A percentile compares a stretch with the other conserved stretches of the same genome.
Evolutionary conservation across 805 yeast species (phyloP).

Genomic region (Wilhelminamyces savonicus): DNA sequence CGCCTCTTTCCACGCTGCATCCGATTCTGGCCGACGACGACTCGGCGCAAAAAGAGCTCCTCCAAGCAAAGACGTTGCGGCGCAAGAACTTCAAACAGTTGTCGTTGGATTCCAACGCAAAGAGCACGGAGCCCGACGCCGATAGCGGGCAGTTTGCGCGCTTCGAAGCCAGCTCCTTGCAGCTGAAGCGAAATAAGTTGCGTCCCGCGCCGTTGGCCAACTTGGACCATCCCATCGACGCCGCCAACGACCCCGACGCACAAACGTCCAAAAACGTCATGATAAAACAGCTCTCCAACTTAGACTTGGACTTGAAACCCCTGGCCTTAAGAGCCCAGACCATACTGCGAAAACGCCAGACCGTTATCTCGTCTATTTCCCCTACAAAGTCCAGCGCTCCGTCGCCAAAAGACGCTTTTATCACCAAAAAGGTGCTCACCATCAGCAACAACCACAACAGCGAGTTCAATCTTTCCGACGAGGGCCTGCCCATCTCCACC

Average conservation of each 20-base stretch:
- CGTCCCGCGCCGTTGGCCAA: conserved; percentile 4
- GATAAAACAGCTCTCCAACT: conserved; percentile 20
- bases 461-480: background rate
- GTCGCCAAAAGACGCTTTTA: conserved; percentile 4
- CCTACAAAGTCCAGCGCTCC: conserved; percentile 28
- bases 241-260: conserved; percentile 16
- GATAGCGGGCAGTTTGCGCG: background rate
- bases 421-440: conserved; percentile 3
- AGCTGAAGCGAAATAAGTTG: conserved; percentile 13
- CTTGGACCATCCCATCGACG: conserved; percentile 11
- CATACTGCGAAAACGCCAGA: conserved; percentile 31
- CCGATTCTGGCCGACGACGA: conserved; percentile 7
- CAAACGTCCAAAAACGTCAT: conserved; percentile 14
- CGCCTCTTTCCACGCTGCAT: conserved; percentile 6
- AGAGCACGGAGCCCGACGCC: background rate
- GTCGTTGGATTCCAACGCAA: conserved; percentile 6
- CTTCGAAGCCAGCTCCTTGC: conserved; percentile 5
- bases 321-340: conserved; percentile 3
- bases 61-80: conserved; percentile 29
- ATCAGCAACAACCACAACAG: conserved; percentile 2
- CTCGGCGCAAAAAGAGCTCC: no score
- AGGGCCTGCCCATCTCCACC: conserved; percentile 27
- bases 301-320: conserved; percentile 9
- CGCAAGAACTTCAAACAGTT: conserved; percentile 36
- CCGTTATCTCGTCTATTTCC: conserved; percentile 36